These are phyloP conservation scores for Chaetomium fimeti DNA, from an alignment of 495 filamentous ascomycete genomes.

Conservation along the genomic window DNA sequence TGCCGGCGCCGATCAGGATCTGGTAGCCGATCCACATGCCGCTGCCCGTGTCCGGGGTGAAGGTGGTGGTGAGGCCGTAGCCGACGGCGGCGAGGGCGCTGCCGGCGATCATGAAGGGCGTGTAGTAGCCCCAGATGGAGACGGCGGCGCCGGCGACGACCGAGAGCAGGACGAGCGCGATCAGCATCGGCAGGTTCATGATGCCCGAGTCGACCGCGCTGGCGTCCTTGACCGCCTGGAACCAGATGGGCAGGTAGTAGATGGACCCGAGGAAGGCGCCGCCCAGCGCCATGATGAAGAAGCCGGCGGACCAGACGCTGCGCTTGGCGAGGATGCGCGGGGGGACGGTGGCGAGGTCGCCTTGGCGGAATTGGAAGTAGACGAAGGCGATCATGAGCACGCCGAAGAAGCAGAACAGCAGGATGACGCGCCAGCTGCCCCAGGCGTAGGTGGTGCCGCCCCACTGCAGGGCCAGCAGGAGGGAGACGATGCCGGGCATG, in stretches of 20 bases:
- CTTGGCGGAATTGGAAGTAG: conserved; percentile 57
- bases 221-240: conserved; percentile 76
- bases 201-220: conserved; percentile 71
- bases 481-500: conserved; percentile 66
- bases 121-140: conserved; percentile 69
- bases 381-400: conserved; percentile 64
- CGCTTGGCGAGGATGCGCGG: conserved; percentile 67
- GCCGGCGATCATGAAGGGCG: conserved; percentile 66
- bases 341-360: conserved; percentile 70
- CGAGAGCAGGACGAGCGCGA: conserved; percentile 59
- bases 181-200: conserved; percentile 71
- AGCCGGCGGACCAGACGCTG: conserved; percentile 56
- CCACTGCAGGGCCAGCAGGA: conserved; percentile 84
- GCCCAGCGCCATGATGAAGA: conserved; percentile 58
- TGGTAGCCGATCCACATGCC: conserved; percentile 77
- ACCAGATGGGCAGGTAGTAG: conserved; percentile 83
- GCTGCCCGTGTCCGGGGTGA: conserved; percentile 52
- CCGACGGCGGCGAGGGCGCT: conserved; percentile 63
- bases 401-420: conserved; percentile 67
- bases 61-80: conserved; percentile 66
- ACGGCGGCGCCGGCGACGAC: conserved; percentile 62
- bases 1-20: conserved; percentile 64
- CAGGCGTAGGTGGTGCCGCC: conserved; percentile 71
- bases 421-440: conserved; percentile 64
- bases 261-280: conserved; percentile 66